These are phyloP conservation scores for Agrocybe praecox DNA, from an alignment of 768 basidiomycete genomes.

Conservation along the genomic window DNA sequence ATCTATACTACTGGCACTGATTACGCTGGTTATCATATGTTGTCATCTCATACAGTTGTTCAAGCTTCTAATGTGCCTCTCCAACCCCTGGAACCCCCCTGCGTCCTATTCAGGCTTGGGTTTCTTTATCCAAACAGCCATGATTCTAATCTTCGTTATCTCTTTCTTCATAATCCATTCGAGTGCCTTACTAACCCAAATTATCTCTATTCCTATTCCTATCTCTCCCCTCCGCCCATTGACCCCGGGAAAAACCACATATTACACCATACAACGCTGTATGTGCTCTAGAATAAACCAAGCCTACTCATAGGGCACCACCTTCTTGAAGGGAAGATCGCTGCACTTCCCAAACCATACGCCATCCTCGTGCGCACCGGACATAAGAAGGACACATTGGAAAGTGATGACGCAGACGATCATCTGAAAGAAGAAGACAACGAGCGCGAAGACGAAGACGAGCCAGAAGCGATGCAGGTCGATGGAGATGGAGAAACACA, in stretches of 20 bases:
- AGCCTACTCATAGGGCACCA: conserved; percentile 87
- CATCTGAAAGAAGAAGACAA: conserved; percentile 6
- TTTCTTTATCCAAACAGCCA: too few species aligned
- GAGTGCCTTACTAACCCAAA: not conserved
- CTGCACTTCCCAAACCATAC: conserved; percentile 74
- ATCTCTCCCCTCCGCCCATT: not conserved
- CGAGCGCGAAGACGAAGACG: conserved; percentile 10
- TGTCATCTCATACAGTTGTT: too few species aligned
- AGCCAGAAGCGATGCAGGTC: conserved; percentile 21
- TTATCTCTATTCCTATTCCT: not conserved
- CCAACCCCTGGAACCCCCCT: too few species aligned
- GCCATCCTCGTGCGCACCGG: conserved; percentile 65
- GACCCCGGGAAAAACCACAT: not conserved
- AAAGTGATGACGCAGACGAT: not conserved
- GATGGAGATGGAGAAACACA: conserved; percentile 9
- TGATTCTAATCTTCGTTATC: too few species aligned
- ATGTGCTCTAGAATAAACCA: conserved; percentile 61
- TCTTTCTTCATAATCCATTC: not conserved
- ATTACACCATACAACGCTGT: not conserved
- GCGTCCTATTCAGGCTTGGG: too few species aligned
- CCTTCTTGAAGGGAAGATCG: conserved; percentile 85
- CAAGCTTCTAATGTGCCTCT: too few species aligned
- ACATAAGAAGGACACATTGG: conserved; percentile 8
- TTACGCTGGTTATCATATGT: too few species aligned
- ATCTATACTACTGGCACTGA: too few species aligned